These are phyloP conservation scores for Russula abietina DNA, from an alignment of 768 basidiomycete species.

Conservation along the genomic window DNA sequence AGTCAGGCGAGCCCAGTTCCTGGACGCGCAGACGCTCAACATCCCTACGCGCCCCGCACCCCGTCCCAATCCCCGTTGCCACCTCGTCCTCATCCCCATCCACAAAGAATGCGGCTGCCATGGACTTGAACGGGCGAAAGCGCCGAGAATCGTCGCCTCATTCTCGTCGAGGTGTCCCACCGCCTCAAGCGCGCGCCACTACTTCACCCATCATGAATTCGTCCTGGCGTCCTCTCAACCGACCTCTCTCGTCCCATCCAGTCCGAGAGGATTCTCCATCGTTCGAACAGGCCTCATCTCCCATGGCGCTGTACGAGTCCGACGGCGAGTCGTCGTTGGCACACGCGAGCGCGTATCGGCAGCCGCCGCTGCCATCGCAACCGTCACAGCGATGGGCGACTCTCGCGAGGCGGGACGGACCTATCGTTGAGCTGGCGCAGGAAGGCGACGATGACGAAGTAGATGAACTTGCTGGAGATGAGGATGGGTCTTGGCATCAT, in stretches of 20 bases:
- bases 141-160: constrained; percentile 14
- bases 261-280: constrained; percentile 7
- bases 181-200: background rate
- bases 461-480: constrained; percentile 14
- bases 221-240: background rate
- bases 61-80: background rate
- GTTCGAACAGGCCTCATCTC: constrained; percentile 9
- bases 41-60: constrained; percentile 2
- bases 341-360: background rate
- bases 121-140: background rate
- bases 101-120: background rate
- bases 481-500: constrained; percentile 6
- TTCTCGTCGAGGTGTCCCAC: constrained; percentile 4
- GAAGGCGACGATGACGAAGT: constrained; percentile 11
- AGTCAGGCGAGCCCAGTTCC: constrained; percentile 1
- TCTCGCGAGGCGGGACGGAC: background rate
- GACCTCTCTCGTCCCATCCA: background rate
- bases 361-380: background rate
- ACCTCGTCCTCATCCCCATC: background rate
- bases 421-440: background rate
- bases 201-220: background rate
- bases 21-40: constrained; percentile 15
- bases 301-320: constrained; percentile 12
- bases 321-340: constrained; percentile 6
- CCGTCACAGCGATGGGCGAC: constrained; percentile 6